These are phyloP conservation scores for Casaregolazyma suthepensis DNA, from an alignment of 1,139 yeast species.

Conservation along the genomic window DNA sequence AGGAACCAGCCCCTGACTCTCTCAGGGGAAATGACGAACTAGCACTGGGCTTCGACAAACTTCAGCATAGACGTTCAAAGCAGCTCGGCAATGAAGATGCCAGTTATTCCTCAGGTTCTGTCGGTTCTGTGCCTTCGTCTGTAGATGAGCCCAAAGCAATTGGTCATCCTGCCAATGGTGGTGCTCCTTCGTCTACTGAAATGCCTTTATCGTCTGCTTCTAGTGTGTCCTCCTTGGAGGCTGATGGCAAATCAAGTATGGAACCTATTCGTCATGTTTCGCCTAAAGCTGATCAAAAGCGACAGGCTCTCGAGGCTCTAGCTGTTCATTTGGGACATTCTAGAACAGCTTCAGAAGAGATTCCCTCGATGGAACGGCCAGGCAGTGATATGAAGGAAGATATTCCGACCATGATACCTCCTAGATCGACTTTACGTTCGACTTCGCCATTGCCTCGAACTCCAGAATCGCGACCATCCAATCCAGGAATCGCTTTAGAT, in stretches of 20 bases:
- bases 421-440: constrained; percentile 20
- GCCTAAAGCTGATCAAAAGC: neutral
- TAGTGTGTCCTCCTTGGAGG: constrained; percentile 4
- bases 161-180: neutral
- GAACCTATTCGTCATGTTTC: constrained; percentile 7
- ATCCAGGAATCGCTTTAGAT: neutral
- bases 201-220: constrained; percentile 5
- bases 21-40: neutral
- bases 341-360: neutral
- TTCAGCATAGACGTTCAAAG: neutral
- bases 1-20: neutral
- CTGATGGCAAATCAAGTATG: constrained; percentile 7
- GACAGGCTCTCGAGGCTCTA: neutral
- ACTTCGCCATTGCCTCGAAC: constrained; percentile 15
- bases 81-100: constrained; percentile 4
- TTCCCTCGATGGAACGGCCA: neutral
- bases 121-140: constrained; percentile 2
- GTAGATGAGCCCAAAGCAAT: neutral
- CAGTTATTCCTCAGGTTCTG: constrained; percentile 7
- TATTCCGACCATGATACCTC: constrained; percentile 15
- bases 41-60: neutral
- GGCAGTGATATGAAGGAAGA: neutral
- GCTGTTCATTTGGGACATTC: neutral
- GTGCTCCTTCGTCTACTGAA: constrained; percentile 4
- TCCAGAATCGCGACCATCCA: neutral